A percentile compares a stretch with the other conserved stretches of the same genome.
phyloP scores from a whole-genome alignment of 2,329 filamentous ascomycete species.

The Pseudogymnoascus sp. region DNA sequence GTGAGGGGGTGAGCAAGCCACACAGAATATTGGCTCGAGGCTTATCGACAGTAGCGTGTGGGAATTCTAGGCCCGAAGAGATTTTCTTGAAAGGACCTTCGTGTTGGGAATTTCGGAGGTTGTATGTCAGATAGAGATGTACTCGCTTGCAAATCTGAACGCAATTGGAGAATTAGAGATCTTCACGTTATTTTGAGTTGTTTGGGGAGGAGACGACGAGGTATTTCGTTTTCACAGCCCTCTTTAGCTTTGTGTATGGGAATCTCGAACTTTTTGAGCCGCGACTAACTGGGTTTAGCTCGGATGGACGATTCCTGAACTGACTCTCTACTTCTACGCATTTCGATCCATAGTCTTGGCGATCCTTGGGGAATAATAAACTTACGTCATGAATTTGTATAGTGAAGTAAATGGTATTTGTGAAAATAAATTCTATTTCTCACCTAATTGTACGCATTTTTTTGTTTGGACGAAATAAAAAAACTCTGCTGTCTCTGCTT shows the following conservation, averaged over 20 bases:
- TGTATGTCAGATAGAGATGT: slow-evolving; percentile 4
- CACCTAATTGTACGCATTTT: not conserved
- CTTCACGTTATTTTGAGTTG: not conserved
- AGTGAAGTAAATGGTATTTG: not conserved
- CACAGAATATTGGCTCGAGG: slow-evolving; percentile 3
- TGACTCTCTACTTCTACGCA: slow-evolving; percentile 8
- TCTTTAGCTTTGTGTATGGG: slow-evolving; percentile 6
- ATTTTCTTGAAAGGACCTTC: not conserved
- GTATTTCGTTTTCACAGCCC: slow-evolving; percentile 5
- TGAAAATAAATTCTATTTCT: not conserved
- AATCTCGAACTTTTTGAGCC: slow-evolving; percentile 8
- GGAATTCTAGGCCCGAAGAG: slow-evolving; percentile 5
- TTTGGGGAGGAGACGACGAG: not conserved
- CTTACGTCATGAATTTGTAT: not conserved
- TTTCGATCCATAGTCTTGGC: not conserved
- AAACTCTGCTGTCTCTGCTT: not conserved
- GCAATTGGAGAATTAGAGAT: slow-evolving; percentile 1
- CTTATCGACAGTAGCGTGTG: slow-evolving; percentile 8
- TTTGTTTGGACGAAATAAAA: not conserved
- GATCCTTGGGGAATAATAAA: slow-evolving; percentile 1
- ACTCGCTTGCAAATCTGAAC: slow-evolving; percentile 1
- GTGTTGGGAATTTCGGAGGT: not conserved
- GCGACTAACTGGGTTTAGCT: not conserved
- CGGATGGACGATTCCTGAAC: slow-evolving; percentile 5
- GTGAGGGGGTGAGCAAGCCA: slow-evolving; percentile 7